Conservation (phyloP, 257 asterid genomes). For the Salvia rosmarinus region DNA sequence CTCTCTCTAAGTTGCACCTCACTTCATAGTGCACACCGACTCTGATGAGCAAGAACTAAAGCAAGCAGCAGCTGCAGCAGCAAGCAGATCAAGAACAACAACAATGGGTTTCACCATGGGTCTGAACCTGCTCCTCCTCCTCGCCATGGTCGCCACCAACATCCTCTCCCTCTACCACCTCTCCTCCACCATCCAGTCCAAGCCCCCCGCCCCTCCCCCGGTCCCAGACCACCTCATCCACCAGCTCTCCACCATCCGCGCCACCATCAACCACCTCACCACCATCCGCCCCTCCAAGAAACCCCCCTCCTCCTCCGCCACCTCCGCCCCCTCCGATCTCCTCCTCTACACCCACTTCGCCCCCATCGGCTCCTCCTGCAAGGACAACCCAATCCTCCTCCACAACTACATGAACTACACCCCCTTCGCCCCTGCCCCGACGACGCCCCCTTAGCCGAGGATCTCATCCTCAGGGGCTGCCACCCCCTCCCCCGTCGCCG, state of each 20-base stretch:
- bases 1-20: background rate
- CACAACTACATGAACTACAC: slow-evolving; percentile 88
- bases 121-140: slow-evolving; percentile 70
- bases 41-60: background rate
- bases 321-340: slow-evolving; percentile 79
- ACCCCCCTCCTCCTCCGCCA: slow-evolving; percentile 34
- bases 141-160: slow-evolving; percentile 98
- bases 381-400: slow-evolving; percentile 72
- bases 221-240: slow-evolving; percentile 94
- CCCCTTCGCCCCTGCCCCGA: slow-evolving; percentile 74
- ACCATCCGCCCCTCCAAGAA: slow-evolving; percentile 58
- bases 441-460: slow-evolving; percentile 68
- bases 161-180: slow-evolving; percentile 97
- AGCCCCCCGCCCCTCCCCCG: slow-evolving; percentile 60
- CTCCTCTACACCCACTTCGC: slow-evolving; percentile 74
- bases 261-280: slow-evolving; percentile 95
- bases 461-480: slow-evolving; percentile 87
- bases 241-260: slow-evolving; percentile 93
- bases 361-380: slow-evolving; percentile 91
- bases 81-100: background rate
- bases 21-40: slow-evolving; percentile 26
- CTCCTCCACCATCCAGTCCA: slow-evolving; percentile 77
- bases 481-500: slow-evolving; percentile 98
- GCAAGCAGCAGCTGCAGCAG: background rate
- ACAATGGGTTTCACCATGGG: slow-evolving; percentile 90